Evolutionary conservation across 768 basidiomycete species (phyloP).

Genomic region (Lentinula edodes): DNA sequence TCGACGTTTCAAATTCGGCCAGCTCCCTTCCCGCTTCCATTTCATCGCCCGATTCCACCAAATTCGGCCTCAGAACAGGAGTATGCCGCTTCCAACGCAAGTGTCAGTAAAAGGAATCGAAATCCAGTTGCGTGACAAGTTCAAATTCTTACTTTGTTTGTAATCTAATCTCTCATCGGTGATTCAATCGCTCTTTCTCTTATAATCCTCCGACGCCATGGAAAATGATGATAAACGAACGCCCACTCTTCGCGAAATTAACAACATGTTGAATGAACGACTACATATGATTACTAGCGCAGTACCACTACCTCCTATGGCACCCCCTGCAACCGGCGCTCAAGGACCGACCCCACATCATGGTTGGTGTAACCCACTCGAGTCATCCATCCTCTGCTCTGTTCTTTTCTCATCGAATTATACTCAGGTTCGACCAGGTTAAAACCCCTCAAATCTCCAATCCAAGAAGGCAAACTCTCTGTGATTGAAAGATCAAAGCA

Average conservation of each 20-base stretch:
- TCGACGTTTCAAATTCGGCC: not conserved
- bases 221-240: not conserved
- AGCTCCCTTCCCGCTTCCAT: not conserved
- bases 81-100: not conserved
- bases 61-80: not conserved
- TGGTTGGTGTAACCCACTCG: not conserved
- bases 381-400: not conserved
- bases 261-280: constrained; percentile 2
- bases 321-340: not conserved
- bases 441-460: constrained; percentile 8
- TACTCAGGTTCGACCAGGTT: not conserved
- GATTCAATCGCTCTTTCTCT: not conserved
- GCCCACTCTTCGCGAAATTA: not conserved
- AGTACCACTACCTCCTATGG: constrained; percentile 2
- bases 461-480: constrained; percentile 5
- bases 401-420: not conserved
- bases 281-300: constrained; percentile 2
- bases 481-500: constrained; percentile 78
- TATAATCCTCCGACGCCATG: not conserved
- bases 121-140: not conserved
- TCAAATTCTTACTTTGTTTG: not conserved
- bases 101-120: not conserved
- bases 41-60: not conserved
- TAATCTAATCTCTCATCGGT: not conserved
- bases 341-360: not conserved